A percentile compares a stretch with the other conserved stretches of the same genome.
Conservation (phyloP, 257 asterid species). For the Primulina tabacum region DNA sequence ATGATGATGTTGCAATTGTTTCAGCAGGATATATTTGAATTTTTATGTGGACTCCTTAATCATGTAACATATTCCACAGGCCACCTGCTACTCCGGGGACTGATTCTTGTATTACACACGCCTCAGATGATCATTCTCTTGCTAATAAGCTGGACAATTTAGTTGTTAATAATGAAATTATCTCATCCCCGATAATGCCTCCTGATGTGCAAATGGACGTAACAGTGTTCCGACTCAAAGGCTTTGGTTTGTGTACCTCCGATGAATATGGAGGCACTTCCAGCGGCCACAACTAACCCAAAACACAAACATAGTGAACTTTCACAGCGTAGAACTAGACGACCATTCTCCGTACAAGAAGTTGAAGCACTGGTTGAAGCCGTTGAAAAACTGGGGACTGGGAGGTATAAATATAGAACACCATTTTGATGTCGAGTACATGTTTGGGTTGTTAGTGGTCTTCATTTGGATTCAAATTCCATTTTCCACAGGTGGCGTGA, state of each 20-base stretch:
- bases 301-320: conserved; percentile 59
- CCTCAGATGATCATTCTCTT: conserved; percentile 35
- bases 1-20: background rate
- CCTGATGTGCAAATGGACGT: conserved; percentile 30
- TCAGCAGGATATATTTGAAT: background rate
- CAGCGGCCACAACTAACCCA: conserved; percentile 49
- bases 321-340: conserved; percentile 84
- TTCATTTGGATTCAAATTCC: background rate
- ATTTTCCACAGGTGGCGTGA: conserved; percentile 90
- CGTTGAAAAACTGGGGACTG: conserved; percentile 90
- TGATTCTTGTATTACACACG: conserved; percentile 52
- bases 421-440: background rate
- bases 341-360: conserved; percentile 88
- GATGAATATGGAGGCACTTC: conserved; percentile 47
- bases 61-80: conserved; percentile 38
- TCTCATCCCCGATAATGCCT: conserved; percentile 38
- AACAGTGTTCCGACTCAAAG: conserved; percentile 40
- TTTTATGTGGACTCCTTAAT: conserved; percentile 3
- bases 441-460: background rate
- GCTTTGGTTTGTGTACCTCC: conserved; percentile 54
- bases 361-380: conserved; percentile 95
- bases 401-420: conserved; percentile 49
- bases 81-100: conserved; percentile 42
- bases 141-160: conserved; percentile 37
- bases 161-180: conserved; percentile 27